Base-by-base conservation (phyloP, 75 land plant species). In the Pinus taeda region DNA sequence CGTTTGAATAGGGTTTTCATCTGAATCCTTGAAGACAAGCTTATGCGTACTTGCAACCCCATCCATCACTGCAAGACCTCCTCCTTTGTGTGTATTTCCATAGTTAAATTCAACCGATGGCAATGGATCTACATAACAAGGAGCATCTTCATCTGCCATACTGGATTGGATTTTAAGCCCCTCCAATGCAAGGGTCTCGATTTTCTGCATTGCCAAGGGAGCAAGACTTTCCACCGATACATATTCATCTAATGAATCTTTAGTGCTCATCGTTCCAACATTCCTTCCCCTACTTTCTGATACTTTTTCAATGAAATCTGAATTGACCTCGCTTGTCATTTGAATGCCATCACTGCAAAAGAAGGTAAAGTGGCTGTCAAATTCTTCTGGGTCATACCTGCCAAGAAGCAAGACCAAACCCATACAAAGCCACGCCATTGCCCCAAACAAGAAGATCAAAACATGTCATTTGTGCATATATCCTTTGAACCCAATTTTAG, bases 131-230 rank as follows among this genome's bases (percentile, higher is more conserved):
- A 77, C 61, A 26, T 71, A 24, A 30, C 26, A 80, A 3, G 80
- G 80, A n/a, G 82, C 80, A 36, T 81, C 82, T 24, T 81, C 81
- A 18, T 81, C 73, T 22, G 73, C 66, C 82, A 81, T 78, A 29
- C 53, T 36, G 53, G 79, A 53, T 77, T 81, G 82, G 71, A 81
- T 81, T 57, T 45, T 81, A 56, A 81, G 73, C 59, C 82, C 82
- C 29, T 81, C 79, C 69, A 81, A 30, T 49, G 82, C 82, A 26
- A 81, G 73, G 36, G 60, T 56, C 59, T 81, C 82, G 66, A 81
- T 62, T 57, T 81, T 60, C 49, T 78, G 57, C 81, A 81, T 81
- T 61, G 82, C 82, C 57, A 65, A 62, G 24, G 82, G 82, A 6
- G 82, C 82, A 58, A 81, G 81, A 11, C 78, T 71, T 61, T 81